Percentiles rank a stretch among this genome's conserved stretches.
These are phyloP conservation scores for Chlamydomonas incerta DNA, from an alignment of 139 green algal species.

Conservation along the genomic window DNA sequence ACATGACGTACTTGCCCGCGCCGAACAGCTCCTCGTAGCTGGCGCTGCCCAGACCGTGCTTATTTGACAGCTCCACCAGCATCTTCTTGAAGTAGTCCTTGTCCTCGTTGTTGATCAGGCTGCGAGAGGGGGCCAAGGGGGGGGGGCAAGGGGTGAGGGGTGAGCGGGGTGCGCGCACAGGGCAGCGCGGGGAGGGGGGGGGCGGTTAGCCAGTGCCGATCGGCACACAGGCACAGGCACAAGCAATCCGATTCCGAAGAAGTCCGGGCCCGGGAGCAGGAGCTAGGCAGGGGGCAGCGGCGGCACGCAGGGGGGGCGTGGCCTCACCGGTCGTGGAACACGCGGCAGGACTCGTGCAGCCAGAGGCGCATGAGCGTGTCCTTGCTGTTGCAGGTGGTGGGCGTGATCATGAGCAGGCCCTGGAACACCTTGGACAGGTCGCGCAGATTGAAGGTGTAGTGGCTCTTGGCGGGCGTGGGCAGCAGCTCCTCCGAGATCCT, in stretches of 20 bases:
- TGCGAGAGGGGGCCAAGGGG: not conserved
- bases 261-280: too few species aligned
- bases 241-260: too few species aligned
- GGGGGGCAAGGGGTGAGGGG: too few species aligned
- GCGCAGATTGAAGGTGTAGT: constrained; percentile 91
- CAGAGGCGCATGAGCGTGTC: constrained; percentile 76
- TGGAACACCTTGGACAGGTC: constrained; percentile 89
- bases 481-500: constrained; percentile 79
- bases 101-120: constrained; percentile 82
- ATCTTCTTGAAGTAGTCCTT: constrained; percentile 77
- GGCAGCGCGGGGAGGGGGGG: too few species aligned
- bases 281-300: too few species aligned
- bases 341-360: constrained; percentile 84
- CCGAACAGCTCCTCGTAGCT: constrained; percentile 67
- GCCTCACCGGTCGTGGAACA: constrained; percentile 85
- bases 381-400: constrained; percentile 53
- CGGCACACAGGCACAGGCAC: too few species aligned
- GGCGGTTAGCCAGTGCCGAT: too few species aligned
- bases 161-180: too few species aligned
- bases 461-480: constrained; percentile 80
- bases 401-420: constrained; percentile 77
- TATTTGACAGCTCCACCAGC: constrained; percentile 61
- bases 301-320: not conserved
- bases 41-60: constrained; percentile 54
- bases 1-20: constrained; percentile 62